Evolutionary conservation across 805 yeast genomes (phyloP).

Genomic region (Saturnispora ahearnii): DNA sequence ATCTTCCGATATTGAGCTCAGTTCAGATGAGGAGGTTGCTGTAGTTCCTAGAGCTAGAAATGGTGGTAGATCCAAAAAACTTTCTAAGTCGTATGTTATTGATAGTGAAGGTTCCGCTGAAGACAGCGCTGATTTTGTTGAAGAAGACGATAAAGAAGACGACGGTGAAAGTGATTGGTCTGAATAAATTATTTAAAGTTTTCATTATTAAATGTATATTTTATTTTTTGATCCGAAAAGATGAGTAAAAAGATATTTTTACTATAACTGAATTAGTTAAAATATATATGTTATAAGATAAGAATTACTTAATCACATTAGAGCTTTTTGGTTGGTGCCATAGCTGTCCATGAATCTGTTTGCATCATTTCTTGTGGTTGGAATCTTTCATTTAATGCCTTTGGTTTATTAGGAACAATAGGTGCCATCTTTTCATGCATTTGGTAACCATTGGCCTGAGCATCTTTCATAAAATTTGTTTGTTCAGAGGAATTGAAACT

Average conservation of each 20-base stretch:
- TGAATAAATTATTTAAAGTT: neutral
- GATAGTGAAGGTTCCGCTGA: conserved; percentile 17
- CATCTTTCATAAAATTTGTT: neutral
- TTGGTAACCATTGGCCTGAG: neutral
- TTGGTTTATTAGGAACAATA: conserved; percentile 27
- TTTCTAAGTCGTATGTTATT: conserved; percentile 12
- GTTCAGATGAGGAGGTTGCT: conserved; percentile 7
- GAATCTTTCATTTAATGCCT: conserved; percentile 16
- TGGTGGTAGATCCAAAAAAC: conserved; percentile 5
- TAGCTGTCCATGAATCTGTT: conserved; percentile 21
- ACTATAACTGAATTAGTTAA: neutral
- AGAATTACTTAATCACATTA: conserved; percentile 2
- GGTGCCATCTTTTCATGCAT: conserved; percentile 21
- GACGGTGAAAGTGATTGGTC: conserved; percentile 6
- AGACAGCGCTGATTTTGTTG: conserved; percentile 6
- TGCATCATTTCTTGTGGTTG: neutral
- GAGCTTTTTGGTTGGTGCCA: conserved; percentile 26
- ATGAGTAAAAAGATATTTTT: neutral
- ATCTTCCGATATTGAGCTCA: conserved; percentile 9
- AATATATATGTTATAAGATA: neutral
- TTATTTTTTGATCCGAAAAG: neutral
- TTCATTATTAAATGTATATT: neutral
- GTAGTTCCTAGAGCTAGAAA: conserved; percentile 9
- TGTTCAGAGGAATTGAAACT: neutral
- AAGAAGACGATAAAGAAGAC: conserved; percentile 17